These are phyloP conservation scores for Parastagonospora nodorum DNA, from an alignment of 2,329 filamentous ascomycete species.

Conservation along the genomic window DNA sequence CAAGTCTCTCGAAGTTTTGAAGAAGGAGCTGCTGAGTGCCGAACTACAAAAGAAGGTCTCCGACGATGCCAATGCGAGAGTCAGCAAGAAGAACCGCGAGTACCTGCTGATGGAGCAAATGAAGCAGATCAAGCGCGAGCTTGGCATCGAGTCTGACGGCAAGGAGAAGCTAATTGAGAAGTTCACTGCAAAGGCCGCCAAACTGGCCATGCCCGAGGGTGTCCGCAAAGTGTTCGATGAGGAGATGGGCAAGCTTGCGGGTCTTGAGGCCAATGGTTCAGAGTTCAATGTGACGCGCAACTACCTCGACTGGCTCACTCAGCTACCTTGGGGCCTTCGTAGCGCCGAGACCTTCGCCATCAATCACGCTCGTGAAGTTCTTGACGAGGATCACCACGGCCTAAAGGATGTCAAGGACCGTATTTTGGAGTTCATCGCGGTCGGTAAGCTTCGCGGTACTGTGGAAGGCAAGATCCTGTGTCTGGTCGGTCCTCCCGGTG, in stretches of 20 bases:
- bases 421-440: constrained; percentile 96
- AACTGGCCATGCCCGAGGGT: constrained; percentile 93
- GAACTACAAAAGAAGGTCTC: constrained; percentile 96
- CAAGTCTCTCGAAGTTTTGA: constrained; percentile 88
- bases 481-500: constrained; percentile 94
- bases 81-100: constrained; percentile 94
- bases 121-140: constrained; percentile 95
- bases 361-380: constrained; percentile 82
- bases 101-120: constrained; percentile 99
- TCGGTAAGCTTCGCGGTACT: constrained; percentile 93
- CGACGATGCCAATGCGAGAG: constrained; percentile 96
- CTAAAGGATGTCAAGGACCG: constrained; percentile 98
- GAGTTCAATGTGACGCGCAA: constrained; percentile 99
- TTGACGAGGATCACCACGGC: constrained; percentile 96
- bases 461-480: constrained; percentile 98
- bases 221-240: constrained; percentile 98
- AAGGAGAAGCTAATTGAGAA: constrained; percentile 98
- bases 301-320: constrained; percentile 97
- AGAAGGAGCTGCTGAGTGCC: constrained; percentile 98
- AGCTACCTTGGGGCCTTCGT: constrained; percentile 95
- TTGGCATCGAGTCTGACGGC: constrained; percentile 95
- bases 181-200: constrained; percentile 93
- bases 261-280: constrained; percentile 91
- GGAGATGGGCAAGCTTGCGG: constrained; percentile 94
- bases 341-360: constrained; percentile 98